Evolutionary conservation across 805 yeast genomes (phyloP).

Genomic region (Yamadazyma paraphyllophila): DNA sequence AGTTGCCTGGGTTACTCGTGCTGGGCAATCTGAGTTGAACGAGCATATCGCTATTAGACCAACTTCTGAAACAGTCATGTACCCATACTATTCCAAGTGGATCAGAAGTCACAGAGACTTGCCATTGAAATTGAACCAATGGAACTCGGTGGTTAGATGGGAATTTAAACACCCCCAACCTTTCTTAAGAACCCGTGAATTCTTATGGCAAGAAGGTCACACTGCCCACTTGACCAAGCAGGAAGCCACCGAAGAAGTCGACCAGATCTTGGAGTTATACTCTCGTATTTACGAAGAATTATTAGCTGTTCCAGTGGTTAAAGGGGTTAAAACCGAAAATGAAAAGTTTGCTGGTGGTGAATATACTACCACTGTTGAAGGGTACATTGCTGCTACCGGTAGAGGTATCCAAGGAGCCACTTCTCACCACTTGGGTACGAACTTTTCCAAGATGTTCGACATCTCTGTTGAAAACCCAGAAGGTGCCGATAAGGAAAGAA

Average conservation of each 20-base stretch:
- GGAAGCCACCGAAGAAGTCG: slow-evolving; percentile 81
- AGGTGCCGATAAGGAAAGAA: slow-evolving; percentile 81
- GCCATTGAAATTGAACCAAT: slow-evolving; percentile 94
- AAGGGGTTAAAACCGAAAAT: slow-evolving; percentile 94
- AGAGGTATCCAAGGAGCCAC: slow-evolving; percentile 99
- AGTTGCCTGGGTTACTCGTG: slow-evolving; percentile 99
- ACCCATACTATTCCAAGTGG: slow-evolving; percentile 99
- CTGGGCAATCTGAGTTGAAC: slow-evolving; percentile 90
- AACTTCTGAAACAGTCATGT: slow-evolving; percentile 99
- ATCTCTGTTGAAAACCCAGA: slow-evolving; percentile 94
- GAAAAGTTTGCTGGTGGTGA: slow-evolving; percentile 98
- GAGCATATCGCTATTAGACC: slow-evolving; percentile 99
- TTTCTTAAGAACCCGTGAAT: slow-evolving; percentile 96
- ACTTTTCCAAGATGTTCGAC: slow-evolving; percentile 98
- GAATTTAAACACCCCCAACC: slow-evolving; percentile 99
- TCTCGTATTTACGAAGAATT: slow-evolving; percentile 83
- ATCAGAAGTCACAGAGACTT: slow-evolving; percentile 96
- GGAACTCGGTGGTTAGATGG: slow-evolving; percentile 99
- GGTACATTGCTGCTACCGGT: slow-evolving; percentile 96
- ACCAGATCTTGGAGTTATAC: slow-evolving; percentile 82
- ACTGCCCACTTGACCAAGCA: slow-evolving; percentile 88
- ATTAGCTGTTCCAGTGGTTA: slow-evolving; percentile 95
- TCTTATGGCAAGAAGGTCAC: slow-evolving; percentile 99
- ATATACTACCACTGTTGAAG: slow-evolving; percentile 94
- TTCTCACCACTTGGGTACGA: slow-evolving; percentile 95